Evolutionary conservation across 345 rosid genomes (phyloP).

Genomic region (Conringia planisiliqua): DNA sequence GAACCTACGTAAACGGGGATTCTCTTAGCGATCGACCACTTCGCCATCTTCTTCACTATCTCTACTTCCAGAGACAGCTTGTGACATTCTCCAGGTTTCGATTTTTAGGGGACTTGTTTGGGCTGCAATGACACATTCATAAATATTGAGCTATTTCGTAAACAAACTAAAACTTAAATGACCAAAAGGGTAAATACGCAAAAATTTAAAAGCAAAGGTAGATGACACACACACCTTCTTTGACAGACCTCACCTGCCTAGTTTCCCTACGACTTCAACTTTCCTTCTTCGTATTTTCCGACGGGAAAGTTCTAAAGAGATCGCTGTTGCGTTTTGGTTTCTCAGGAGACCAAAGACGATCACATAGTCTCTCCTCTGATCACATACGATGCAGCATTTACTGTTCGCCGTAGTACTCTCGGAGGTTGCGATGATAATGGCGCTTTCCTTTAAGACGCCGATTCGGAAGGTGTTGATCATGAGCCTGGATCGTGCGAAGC

Average conservation of each 20-base stretch:
- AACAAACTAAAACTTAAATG: not conserved
- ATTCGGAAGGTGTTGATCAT: slow-evolving; percentile 69
- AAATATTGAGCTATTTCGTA: not conserved
- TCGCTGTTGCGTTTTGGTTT: not conserved
- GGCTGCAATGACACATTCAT: not conserved
- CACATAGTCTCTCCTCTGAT: not conserved
- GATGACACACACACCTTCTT: not conserved
- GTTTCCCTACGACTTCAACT: slow-evolving; percentile 15
- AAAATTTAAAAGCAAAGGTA: not conserved
- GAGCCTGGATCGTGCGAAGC: slow-evolving; percentile 70
- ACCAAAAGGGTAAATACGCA: not conserved
- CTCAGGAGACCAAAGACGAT: not conserved
- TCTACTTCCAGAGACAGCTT: not conserved
- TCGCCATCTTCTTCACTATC: slow-evolving; percentile 20
- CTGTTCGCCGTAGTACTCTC: slow-evolving; percentile 54
- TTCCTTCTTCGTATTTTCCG: slow-evolving; percentile 27
- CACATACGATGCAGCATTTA: slow-evolving; percentile 57
- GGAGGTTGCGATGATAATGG: slow-evolving; percentile 58
- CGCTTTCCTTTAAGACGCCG: slow-evolving; percentile 72
- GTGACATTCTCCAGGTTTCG: not conserved
- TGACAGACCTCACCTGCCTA: not conserved
- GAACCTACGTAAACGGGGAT: slow-evolving; percentile 15
- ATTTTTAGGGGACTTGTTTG: not conserved
- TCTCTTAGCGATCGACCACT: slow-evolving; percentile 32
- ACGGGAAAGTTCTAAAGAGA: slow-evolving; percentile 6